Evolutionary conservation across 257 asterid species (phyloP).

Genomic region (Solanum rostratum): DNA sequence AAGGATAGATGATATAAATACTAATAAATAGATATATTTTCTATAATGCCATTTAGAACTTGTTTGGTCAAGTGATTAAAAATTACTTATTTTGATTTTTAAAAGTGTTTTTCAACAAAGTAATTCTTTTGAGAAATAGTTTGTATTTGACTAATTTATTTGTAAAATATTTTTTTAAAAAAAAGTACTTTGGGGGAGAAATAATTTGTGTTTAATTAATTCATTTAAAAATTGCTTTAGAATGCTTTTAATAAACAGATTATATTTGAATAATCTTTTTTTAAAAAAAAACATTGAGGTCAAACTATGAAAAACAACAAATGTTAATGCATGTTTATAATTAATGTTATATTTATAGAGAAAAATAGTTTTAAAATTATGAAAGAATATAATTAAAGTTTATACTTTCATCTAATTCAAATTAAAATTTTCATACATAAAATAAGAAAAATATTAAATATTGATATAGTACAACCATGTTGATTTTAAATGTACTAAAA

Average conservation of each 20-base stretch:
- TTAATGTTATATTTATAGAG: background rate
- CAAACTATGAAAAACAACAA: background rate
- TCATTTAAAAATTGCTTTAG: background rate
- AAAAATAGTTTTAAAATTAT: background rate
- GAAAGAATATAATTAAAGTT: background rate
- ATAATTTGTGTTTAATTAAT: background rate
- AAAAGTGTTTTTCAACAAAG: rapidly evolving
- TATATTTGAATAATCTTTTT: background rate
- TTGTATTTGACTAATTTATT: too few relatives aligned
- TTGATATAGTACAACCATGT: background rate
- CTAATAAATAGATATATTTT: too few relatives aligned
- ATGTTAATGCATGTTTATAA: background rate
- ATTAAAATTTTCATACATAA: background rate
- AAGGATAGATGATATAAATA: too few relatives aligned
- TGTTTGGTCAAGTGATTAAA: background rate
- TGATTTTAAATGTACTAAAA: background rate
- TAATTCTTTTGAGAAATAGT: background rate
- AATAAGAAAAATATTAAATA: too few relatives aligned
- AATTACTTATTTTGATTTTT: background rate
- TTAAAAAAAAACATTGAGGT: too few relatives aligned
- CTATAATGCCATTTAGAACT: too few relatives aligned
- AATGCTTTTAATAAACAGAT: background rate
- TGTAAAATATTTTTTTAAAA: too few relatives aligned
- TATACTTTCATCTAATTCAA: background rate
- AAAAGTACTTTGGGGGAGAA: background rate